Base-by-base conservation (phyloP, 805 yeast genomes). In the Wickerhamiella sorbophila region DNA sequence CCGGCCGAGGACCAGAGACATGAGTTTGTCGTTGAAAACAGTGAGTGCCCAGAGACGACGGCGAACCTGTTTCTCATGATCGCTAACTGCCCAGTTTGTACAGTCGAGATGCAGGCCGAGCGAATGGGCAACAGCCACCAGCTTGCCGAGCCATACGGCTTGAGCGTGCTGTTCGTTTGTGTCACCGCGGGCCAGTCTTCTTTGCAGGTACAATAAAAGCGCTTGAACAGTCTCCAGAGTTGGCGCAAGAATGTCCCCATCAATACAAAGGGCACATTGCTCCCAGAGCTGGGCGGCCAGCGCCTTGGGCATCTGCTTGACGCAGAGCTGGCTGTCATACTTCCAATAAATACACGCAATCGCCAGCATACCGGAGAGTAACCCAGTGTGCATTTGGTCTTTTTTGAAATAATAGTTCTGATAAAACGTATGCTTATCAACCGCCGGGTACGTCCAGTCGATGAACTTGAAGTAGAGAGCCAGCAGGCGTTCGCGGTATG, bases 1-100 rank as follows among this genome's bases (percentile, higher is more conserved):
- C 19, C 61, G 51, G 10, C 65, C 64, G 3, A 56, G 41, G 22
- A 50, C 50, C 4, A 55, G 53, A 1, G 63, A 51, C 3, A 52
- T 45, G 66, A 66, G 63, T 41, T 59, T 59, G 41, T 63, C 67
- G 36, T 53, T 52, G 14, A 54, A 54, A 36, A 48, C 61, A n/a
- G 55, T 52, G 0, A 56, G 51, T 32, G 63, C 58, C 63, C 65
- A 59, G 15, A 62, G 47, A 15, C 62, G 44, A 5, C 49, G 45
- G 14, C 67, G 47, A 3, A 62, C 46, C 21, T 49, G 40, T 38
- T 59, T 62, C 27, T 53, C 59, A 31, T 53, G 50, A 10, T 47
- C 50, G 3, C 60, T 52, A 26, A 63, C 57, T 14, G 49, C 48
- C 66, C 67, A 63, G 20, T 44, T 29, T 5, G 54, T 31, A 44